Evolutionary conservation across 106 monocot genomes (phyloP).

Genomic region (Cymbidium sinense): DNA sequence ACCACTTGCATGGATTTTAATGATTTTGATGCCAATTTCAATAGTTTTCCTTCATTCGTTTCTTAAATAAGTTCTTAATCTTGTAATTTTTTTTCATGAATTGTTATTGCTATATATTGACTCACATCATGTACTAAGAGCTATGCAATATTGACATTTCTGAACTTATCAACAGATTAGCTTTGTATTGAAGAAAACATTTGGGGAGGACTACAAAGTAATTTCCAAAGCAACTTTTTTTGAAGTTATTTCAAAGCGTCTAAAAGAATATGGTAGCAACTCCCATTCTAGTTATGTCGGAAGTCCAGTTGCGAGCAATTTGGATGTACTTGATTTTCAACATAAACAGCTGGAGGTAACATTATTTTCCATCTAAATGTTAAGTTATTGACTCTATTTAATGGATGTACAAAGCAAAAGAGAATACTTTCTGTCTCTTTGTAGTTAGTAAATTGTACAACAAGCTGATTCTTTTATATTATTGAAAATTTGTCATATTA

Average conservation of each 20-base stretch:
- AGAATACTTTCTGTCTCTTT: no score
- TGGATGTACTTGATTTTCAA: constrained; percentile 17
- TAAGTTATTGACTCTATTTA: neutral
- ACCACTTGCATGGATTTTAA: no score
- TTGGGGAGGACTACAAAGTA: constrained; percentile 17
- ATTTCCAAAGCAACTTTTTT: constrained; percentile 17
- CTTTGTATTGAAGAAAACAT: constrained; percentile 21
- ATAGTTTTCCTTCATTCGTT: no score
- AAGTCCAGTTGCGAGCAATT: constrained; percentile 1
- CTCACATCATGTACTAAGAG: no score
- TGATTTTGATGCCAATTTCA: no score
- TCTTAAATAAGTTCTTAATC: no score
- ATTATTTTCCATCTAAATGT: neutral
- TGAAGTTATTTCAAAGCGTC: constrained; percentile 16
- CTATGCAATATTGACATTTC: neutral
- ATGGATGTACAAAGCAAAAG: no score
- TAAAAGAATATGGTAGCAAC: constrained; percentile 8
- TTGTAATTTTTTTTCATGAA: no score
- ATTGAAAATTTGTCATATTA: neutral
- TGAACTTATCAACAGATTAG: constrained; percentile 18
- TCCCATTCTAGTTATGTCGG: neutral
- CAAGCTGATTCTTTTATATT: neutral
- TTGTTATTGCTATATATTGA: no score
- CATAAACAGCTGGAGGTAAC: constrained; percentile 30
- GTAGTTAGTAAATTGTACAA: no score